Evolutionary conservation across 2,329 filamentous ascomycete species (phyloP), one percentile per base, ranked within the genome.

Genomic region (Apiospora hydei): DNA sequence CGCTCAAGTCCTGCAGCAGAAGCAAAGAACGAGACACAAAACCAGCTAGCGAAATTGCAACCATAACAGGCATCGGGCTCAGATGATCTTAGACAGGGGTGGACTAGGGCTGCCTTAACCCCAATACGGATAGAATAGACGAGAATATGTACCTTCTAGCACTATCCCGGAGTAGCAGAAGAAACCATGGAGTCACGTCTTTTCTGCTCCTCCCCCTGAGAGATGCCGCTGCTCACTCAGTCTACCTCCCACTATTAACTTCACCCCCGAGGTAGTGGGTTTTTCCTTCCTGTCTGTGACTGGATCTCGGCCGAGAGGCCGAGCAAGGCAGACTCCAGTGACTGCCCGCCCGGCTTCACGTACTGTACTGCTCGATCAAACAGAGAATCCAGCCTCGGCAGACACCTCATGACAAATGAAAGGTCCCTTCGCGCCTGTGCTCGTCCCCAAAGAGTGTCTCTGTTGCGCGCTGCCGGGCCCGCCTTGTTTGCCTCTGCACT

Each of bases 51-150:
- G 57, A 64, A 64, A 64, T 64, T 64, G 11, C 30, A 7, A 41
- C 18, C 34, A 64, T 14, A 64, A 14, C 34, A n/a, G 57, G 57
- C 57, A 64, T 41, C 21, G 57, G 6, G 57, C 57, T n/a, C 57
- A 41, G 57, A 64, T 64, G 57, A 64, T 64, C 57, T 64, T 24
- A 64, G 57, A 64, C 57, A 64, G 4, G 57, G 34, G 34, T 41
- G 3, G 10, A 41, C 34, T 64, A 8, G 21, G 18, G 34, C 47
- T 30, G 24, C 4, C 24, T 41, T 64, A 64, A n/a, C 34, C 57
- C 53, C 34, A 41, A 64, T 41, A 2, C 57, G 57, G 57, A 64
- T 41, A 64, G 30, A 64, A 64, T 64, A 64, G 57, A 64, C 57
- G 57, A 64, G 57, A 41, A 38, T 64, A 41, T 64, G 57, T 13